Conservation (phyloP, 169 alveolate species). For the Cryptosporidium xiaoi region DNA sequence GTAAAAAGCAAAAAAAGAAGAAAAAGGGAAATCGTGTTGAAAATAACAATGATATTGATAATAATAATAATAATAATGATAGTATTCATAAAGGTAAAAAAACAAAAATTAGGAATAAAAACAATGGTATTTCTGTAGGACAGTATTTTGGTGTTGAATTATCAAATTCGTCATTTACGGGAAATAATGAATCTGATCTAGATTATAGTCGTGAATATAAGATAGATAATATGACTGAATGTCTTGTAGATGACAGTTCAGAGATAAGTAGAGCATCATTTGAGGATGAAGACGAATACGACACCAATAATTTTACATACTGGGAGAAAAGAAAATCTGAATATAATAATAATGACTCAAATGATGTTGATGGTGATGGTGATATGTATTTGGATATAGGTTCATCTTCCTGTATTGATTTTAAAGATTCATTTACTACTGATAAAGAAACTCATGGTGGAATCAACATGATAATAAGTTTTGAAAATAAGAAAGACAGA, state of each 20-base stretch:
- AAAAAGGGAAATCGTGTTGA: neutral
- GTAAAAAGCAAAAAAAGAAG: neutral
- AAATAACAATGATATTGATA: neutral
- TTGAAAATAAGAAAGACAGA: no score
- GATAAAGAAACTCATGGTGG: neutral
- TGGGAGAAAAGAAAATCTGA: neutral
- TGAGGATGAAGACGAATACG: conserved; percentile 13
- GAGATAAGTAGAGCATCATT: conserved; percentile 54
- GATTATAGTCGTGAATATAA: neutral
- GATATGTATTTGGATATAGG: no score
- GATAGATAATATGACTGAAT: neutral
- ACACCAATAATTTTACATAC: no score
- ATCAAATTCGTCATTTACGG: no score
- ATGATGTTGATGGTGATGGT: neutral
- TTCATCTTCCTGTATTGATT: no score
- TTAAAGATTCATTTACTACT: no score
- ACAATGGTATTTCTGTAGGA: no score
- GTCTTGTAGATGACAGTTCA: neutral
- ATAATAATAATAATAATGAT: neutral
- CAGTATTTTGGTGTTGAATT: no score
- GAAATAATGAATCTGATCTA: neutral
- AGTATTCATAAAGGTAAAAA: neutral
- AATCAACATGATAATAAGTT: neutral
- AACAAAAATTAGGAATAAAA: neutral
- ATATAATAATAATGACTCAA: neutral